phyloP scores from a whole-genome alignment of 139 green algal genomes.

The Picochlorum costavermella region DNA sequence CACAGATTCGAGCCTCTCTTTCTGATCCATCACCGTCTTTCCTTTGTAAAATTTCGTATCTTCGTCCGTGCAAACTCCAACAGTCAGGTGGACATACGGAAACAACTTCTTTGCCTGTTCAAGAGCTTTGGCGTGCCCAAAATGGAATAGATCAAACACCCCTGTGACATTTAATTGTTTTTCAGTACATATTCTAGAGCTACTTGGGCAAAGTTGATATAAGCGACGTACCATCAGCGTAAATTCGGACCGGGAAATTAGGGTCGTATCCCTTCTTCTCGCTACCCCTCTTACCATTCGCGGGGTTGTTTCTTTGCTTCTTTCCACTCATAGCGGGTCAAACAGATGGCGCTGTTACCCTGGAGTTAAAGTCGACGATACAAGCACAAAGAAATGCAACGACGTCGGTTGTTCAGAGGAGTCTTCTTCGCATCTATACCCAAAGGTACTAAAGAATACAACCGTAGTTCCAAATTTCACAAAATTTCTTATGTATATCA shows the following conservation, averaged over 20 bases:
- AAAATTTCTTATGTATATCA: no score
- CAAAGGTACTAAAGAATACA: no score
- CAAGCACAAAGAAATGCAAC: no score
- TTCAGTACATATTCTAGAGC: no score
- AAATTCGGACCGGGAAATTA: slow-evolving; percentile 61
- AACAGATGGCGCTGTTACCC: no score
- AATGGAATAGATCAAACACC: slow-evolving; percentile 88
- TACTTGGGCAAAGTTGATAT: no score
- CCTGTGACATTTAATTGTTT: slow-evolving; percentile 28
- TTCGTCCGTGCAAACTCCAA: slow-evolving; percentile 76
- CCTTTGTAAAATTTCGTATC: slow-evolving; percentile 79
- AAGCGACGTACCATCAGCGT: slow-evolving; percentile 57
- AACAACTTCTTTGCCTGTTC: slow-evolving; percentile 80
- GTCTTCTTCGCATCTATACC: no score
- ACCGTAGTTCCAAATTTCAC: no score
- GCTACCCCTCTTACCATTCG: not conserved
- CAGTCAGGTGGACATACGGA: slow-evolving; percentile 27
- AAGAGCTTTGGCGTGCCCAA: slow-evolving; percentile 77
- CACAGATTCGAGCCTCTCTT: slow-evolving; percentile 78
- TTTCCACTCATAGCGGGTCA: no score
- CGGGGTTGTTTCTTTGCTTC: no score
- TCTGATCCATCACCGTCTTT: slow-evolving; percentile 80
- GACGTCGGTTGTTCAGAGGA: no score
- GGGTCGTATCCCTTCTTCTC: slow-evolving; percentile 6
- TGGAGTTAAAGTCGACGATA: no score